Evolutionary conservation across 305 asterid species (phyloP).

Genomic region (Rubia tinctorum): DNA sequence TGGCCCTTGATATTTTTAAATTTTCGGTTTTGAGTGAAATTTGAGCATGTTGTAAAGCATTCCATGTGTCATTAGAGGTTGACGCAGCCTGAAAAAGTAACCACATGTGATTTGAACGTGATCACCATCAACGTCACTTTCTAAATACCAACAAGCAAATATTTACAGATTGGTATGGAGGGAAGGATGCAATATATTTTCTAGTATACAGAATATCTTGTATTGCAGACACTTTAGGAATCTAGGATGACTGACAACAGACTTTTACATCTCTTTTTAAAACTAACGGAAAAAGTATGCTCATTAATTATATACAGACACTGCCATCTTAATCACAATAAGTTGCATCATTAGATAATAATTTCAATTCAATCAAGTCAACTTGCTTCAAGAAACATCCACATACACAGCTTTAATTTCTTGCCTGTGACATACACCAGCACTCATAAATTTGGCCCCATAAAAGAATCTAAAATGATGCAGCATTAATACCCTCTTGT

Average conservation of each 20-base stretch:
- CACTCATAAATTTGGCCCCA: neutral
- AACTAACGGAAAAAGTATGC: neutral
- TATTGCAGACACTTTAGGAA: neutral
- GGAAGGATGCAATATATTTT: neutral
- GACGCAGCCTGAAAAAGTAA: conserved; percentile 44
- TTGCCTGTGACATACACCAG: neutral
- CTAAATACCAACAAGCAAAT: conserved; percentile 2
- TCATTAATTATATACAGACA: neutral
- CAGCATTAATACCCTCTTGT: neutral
- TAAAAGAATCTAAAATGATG: neutral
- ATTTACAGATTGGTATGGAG: neutral
- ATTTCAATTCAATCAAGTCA: neutral
- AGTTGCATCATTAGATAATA: neutral
- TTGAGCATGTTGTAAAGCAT: conserved; percentile 66
- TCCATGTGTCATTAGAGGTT: conserved; percentile 48
- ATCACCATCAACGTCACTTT: neutral
- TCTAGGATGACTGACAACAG: neutral
- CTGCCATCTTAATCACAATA: neutral
- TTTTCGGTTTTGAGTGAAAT: conserved; percentile 50
- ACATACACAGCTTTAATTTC: neutral
- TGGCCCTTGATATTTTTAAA: conserved; percentile 59
- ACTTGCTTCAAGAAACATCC: neutral
- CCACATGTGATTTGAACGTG: neutral
- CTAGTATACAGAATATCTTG: neutral
- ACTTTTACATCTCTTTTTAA: neutral